These are phyloP conservation scores for Teratosphaeria nubilosa DNA, from an alignment of 2,329 filamentous ascomycete species.

Conservation along the genomic window DNA sequence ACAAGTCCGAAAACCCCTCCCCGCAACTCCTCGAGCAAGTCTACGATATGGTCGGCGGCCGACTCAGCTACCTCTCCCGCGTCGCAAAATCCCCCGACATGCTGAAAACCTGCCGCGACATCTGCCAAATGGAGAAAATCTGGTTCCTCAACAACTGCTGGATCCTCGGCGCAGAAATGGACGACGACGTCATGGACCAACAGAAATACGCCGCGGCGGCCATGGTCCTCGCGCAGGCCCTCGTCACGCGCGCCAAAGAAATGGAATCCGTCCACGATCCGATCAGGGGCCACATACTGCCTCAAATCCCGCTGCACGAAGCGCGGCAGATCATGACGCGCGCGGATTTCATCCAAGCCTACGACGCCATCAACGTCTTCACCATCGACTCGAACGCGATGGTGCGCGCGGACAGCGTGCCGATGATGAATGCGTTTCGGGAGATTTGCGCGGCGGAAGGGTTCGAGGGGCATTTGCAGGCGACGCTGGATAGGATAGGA, in stretches of 20 bases:
- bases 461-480: slow-evolving; percentile 74
- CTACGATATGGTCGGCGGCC: slow-evolving; percentile 78
- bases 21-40: slow-evolving; percentile 57
- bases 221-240: slow-evolving; percentile 82
- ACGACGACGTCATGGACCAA: slow-evolving; percentile 97
- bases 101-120: slow-evolving; percentile 63
- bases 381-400: slow-evolving; percentile 80
- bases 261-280: slow-evolving; percentile 53
- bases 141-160: slow-evolving; percentile 75
- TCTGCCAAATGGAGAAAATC: slow-evolving; percentile 60
- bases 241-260: slow-evolving; percentile 74
- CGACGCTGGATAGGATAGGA: slow-evolving; percentile 73
- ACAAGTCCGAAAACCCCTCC: slow-evolving; percentile 53
- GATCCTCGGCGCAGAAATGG: slow-evolving; percentile 67
- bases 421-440: slow-evolving; percentile 87
- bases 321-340: slow-evolving; percentile 91
- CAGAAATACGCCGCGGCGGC: slow-evolving; percentile 92
- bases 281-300: slow-evolving; percentile 61
- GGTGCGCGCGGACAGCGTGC: slow-evolving; percentile 86
- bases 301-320: slow-evolving; percentile 69
- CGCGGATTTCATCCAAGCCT: slow-evolving; percentile 80
- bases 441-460: slow-evolving; percentile 67
- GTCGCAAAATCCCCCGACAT: slow-evolving; percentile 83
- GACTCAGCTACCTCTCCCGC: slow-evolving; percentile 76
- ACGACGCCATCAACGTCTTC: slow-evolving; percentile 91